Base-by-base conservation (phyloP, 768 basidiomycete species). In the Boletales sp. region DNA sequence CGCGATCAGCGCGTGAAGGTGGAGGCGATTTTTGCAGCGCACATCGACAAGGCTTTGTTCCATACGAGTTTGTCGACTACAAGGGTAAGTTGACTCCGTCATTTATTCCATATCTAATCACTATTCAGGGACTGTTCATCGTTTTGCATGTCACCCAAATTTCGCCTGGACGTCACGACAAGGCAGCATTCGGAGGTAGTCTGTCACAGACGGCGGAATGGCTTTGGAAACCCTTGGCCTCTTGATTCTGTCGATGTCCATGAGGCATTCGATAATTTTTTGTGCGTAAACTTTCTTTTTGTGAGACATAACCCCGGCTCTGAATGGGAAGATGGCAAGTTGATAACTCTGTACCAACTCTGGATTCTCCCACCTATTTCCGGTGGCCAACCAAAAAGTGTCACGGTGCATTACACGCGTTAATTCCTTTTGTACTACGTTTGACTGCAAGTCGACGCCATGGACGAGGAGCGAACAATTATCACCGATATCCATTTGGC, bases 121-220 rank as follows among this genome's bases (percentile, higher is more conserved):
- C n/a, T 35, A n/a, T 43, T 8, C 40, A 78, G 77, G 72, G 53
- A 80, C 73, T 14, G 55, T 55, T 2, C 79, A 78, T 47, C 75
- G 80, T 21, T 81, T 81, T 21, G 77, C 76, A 3, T 64, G 68
- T 27, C 69, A 78, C 13, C 78, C 77, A 4, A 73, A 76, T 49
- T 62, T 78, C 32, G 57, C 52, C 7, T 64, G 2, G 73, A 74
- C 27, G 69, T 78, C 21, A 21, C 4, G 21, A 2, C 42, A 72
- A 72, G 53, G 69, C 68, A 40, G 76, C 66, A 3, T 81, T 71
- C 50, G 72, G 80, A 45, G 66, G 69, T 14, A 69, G 74, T 10
- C 63, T 76, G 37, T 63, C 70, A n/a, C 72, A 76, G 48, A 68
- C 69, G 1, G 62, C 71, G 8, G 63, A 59, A 14, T 79, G 74